Evolutionary conservation across 176 grass and related monocot species (phyloP).

Genomic region (Phoenix dactylifera): DNA sequence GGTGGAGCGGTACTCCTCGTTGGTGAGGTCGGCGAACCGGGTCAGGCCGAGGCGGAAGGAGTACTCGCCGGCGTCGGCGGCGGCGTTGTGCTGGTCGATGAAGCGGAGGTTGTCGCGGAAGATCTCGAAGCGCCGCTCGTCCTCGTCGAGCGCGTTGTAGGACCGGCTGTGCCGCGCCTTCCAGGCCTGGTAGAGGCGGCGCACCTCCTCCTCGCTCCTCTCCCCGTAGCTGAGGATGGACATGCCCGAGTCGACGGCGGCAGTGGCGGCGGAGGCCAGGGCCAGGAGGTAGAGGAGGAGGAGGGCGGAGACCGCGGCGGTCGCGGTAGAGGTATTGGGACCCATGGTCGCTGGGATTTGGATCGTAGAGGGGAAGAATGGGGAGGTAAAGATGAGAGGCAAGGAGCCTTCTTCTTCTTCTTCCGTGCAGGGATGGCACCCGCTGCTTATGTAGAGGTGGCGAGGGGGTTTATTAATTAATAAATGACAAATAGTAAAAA

Average conservation of each 20-base stretch:
- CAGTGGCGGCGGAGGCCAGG: not conserved
- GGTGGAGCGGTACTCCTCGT: slow-evolving; percentile 32
- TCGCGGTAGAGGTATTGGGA: too few relatives aligned
- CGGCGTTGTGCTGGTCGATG: slow-evolving; percentile 49
- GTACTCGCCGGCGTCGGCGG: slow-evolving; percentile 36
- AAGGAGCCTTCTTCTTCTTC: too few relatives aligned
- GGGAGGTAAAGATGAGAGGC: too few relatives aligned
- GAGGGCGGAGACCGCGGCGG: not conserved
- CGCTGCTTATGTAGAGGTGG: too few relatives aligned
- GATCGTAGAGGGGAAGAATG: too few relatives aligned
- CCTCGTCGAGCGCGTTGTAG: slow-evolving; percentile 9
- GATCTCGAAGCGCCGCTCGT: slow-evolving; percentile 18
- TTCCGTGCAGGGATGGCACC: too few relatives aligned
- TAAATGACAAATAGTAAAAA: too few relatives aligned
- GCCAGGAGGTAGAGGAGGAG: not conserved
- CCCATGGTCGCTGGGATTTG: too few relatives aligned
- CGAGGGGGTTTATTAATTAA: too few relatives aligned
- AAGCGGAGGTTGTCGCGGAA: slow-evolving; percentile 49
- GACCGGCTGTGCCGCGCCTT: slow-evolving; percentile 1
- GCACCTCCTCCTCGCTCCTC: slow-evolving; percentile 20
- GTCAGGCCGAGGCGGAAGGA: slow-evolving; percentile 43
- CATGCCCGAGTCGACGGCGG: not conserved
- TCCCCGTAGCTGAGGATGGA: slow-evolving; percentile 6
- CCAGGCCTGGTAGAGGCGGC: slow-evolving; percentile 27
- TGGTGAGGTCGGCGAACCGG: slow-evolving; percentile 48